These are phyloP conservation scores for Copromyces sp. DNA, from an alignment of 495 filamentous ascomycete species.

Conservation along the genomic window DNA sequence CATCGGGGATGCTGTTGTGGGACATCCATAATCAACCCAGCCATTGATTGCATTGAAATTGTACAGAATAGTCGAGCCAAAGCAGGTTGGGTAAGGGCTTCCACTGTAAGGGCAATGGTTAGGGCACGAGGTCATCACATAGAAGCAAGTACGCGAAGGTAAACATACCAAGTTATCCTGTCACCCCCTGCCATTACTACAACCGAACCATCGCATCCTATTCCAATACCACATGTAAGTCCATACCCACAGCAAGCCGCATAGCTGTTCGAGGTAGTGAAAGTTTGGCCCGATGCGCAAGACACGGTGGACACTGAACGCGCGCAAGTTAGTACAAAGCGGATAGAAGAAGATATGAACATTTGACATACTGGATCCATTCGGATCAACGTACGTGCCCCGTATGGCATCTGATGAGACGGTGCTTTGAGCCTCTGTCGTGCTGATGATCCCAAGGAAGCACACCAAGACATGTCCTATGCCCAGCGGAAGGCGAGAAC, in stretches of 20 bases:
- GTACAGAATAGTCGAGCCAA: neutral
- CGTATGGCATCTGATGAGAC: neutral
- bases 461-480: neutral
- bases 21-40: no score
- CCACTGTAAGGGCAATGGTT: neutral
- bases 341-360: no score
- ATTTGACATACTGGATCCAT: neutral
- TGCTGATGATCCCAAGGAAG: neutral
- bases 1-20: no score
- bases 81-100: neutral
- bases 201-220: neutral
- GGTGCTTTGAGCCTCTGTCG: neutral
- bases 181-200: neutral
- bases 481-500: neutral
- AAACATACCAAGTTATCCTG: neutral
- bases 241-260: neutral
- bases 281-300: neutral
- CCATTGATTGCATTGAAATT: neutral
- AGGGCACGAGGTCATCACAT: no score
- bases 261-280: neutral
- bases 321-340: neutral
- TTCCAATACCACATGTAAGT: neutral
- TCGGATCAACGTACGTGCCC: neutral
- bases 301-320: neutral
- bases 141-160: no score